A percentile compares a stretch with the other conserved stretches of the same genome.
These are phyloP conservation scores for Gracilaria caudata DNA, from an alignment of 23 red algal species.

Conservation along the genomic window DNA sequence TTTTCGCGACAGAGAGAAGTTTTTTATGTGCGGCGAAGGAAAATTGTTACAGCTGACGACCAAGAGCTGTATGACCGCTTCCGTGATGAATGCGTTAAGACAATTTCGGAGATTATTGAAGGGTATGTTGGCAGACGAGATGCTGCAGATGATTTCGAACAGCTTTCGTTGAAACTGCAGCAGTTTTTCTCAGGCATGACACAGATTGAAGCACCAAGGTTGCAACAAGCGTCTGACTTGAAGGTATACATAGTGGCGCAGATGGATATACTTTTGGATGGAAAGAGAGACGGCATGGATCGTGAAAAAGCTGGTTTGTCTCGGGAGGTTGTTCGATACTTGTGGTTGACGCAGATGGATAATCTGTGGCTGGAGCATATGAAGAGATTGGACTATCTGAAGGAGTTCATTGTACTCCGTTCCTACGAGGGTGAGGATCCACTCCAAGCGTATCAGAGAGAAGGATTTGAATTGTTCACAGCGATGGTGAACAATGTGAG, in stretches of 20 bases:
- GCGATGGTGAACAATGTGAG: constrained; percentile 73
- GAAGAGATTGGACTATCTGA: constrained; percentile 80
- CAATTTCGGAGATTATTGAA: constrained; percentile 56
- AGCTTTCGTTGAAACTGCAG: constrained; percentile 61
- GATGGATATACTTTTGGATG: constrained; percentile 2
- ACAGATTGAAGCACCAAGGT: background rate
- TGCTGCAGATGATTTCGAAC: constrained; percentile 54
- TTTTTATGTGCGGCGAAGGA: constrained; percentile 73
- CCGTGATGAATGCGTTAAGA: constrained; percentile 53
- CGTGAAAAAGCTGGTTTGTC: constrained; percentile 26
- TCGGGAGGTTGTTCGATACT: constrained; percentile 66
- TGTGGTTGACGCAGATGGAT: constrained; percentile 86
- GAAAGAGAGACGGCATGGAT: constrained; percentile 34
- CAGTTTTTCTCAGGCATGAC: constrained; percentile 77
- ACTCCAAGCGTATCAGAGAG: constrained; percentile 73
- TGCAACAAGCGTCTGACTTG: constrained; percentile 12
- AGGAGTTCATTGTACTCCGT: constrained; percentile 83
- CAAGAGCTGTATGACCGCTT: constrained; percentile 44
- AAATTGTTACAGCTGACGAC: constrained; percentile 45
- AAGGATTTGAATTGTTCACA: constrained; percentile 84
- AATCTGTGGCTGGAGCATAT: constrained; percentile 92
- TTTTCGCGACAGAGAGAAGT: constrained; percentile 72
- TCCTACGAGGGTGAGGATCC: constrained; percentile 82
- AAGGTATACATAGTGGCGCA: constrained; percentile 8
- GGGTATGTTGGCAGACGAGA: constrained; percentile 39